These are phyloP conservation scores for Neofusicoccum sp. DNA, from an alignment of 2,329 filamentous ascomycete species.

Conservation along the genomic window DNA sequence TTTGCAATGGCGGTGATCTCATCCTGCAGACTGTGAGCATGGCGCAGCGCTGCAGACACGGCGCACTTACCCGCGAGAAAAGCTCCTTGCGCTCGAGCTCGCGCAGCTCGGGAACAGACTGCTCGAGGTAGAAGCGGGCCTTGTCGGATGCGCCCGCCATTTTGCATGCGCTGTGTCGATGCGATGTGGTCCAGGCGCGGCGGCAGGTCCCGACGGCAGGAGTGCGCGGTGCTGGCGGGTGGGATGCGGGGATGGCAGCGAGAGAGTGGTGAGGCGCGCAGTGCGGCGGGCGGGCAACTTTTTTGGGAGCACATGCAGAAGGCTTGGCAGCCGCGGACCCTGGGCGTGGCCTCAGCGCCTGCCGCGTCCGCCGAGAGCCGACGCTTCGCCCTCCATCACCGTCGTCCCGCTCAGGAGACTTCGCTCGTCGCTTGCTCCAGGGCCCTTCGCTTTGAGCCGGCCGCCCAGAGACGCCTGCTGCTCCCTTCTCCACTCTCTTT, in stretches of 20 bases:
- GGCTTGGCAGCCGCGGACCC: background rate
- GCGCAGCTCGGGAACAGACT: slow-evolving; percentile 85
- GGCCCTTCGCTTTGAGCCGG: background rate
- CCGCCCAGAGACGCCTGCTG: background rate
- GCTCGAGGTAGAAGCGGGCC: slow-evolving; percentile 91
- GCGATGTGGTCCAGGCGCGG: slow-evolving; percentile 21
- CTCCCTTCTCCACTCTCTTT: background rate
- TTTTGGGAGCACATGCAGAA: background rate
- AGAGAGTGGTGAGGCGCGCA: background rate
- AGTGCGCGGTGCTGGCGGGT: background rate
- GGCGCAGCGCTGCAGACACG: slow-evolving; percentile 14
- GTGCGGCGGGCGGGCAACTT: background rate
- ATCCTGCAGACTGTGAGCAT: slow-evolving; percentile 54
- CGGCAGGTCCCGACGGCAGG: background rate
- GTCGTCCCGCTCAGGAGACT: slow-evolving; percentile 7
- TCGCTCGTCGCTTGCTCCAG: background rate
- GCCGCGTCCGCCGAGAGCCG: background rate
- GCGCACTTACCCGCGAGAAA: slow-evolving; percentile 67
- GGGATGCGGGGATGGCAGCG: background rate
- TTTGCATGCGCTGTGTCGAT: slow-evolving; percentile 20
- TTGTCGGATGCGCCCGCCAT: slow-evolving; percentile 70
- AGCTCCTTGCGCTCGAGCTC: slow-evolving; percentile 91
- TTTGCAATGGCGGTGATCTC: slow-evolving; percentile 86
- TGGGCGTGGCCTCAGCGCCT: background rate
- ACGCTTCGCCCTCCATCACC: background rate